Conservation (phyloP, 2,329 filamentous ascomycete species). For the Chaetomium globosum region DNA sequence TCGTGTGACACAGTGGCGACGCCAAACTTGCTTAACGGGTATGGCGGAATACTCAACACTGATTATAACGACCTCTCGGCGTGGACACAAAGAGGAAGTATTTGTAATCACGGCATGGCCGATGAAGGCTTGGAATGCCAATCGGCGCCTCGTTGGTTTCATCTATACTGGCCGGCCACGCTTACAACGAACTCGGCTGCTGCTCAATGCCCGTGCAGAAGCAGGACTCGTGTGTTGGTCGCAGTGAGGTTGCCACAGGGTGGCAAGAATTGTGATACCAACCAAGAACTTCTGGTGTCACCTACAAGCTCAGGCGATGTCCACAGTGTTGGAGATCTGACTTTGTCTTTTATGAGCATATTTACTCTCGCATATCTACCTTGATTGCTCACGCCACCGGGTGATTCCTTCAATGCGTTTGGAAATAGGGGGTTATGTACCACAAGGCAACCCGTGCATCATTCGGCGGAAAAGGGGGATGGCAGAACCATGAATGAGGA, state of each 20-base stretch:
- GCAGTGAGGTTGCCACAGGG: background rate
- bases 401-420: background rate
- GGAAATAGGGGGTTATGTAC: background rate
- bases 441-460: background rate
- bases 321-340: background rate
- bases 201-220: background rate
- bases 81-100: background rate
- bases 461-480: background rate
- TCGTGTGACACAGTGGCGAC: background rate
- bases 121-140: background rate
- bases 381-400: background rate
- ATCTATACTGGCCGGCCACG: background rate
- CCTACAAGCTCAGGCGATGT: background rate
- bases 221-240: background rate
- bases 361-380: background rate
- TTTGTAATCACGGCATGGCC: background rate
- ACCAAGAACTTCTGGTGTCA: background rate
- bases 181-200: background rate
- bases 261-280: background rate
- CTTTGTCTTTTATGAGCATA: background rate
- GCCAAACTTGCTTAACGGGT: background rate
- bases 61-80: background rate
- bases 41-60: background rate
- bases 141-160: background rate
- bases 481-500: background rate